Conservation (phyloP, 345 rosid genomes). For the Ailanthus altissimus region DNA sequence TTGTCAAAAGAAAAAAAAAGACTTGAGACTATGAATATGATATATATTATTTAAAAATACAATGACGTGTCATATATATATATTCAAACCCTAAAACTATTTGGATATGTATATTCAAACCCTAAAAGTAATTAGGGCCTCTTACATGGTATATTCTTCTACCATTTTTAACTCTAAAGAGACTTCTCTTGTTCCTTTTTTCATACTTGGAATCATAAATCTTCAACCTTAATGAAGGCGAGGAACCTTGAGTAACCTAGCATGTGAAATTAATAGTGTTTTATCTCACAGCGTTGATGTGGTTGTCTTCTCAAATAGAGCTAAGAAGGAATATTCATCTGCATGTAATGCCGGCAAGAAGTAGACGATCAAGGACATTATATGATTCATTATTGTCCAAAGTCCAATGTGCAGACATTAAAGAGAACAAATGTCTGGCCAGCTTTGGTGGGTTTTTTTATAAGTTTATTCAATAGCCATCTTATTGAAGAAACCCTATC, state of each 20-base stretch:
- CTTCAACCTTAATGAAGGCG: neutral
- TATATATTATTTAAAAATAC: too few species aligned
- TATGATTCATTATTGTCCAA: neutral
- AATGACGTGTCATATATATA: too few species aligned
- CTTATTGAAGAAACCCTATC: neutral
- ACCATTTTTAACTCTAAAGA: neutral
- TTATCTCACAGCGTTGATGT: neutral
- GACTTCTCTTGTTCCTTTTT: neutral
- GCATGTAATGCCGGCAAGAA: constrained; percentile 8
- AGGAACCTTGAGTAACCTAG: too few species aligned
- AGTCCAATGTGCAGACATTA: constrained; percentile 12
- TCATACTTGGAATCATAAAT: neutral
- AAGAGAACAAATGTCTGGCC: constrained; percentile 24
- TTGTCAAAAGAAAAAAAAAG: too few species aligned
- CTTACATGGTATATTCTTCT: neutral
- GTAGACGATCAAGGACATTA: neutral
- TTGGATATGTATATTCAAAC: too few species aligned
- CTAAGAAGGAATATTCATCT: constrained; percentile 15
- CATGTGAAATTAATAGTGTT: neutral
- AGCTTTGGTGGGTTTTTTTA: neutral
- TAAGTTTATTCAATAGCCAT: neutral
- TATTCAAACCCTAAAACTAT: too few species aligned
- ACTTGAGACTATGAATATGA: too few species aligned
- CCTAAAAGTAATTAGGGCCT: neutral
- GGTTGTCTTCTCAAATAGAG: neutral